Evolutionary conservation across 805 yeast species (phyloP).

Genomic region (Starmerella ratchasimensis): DNA sequence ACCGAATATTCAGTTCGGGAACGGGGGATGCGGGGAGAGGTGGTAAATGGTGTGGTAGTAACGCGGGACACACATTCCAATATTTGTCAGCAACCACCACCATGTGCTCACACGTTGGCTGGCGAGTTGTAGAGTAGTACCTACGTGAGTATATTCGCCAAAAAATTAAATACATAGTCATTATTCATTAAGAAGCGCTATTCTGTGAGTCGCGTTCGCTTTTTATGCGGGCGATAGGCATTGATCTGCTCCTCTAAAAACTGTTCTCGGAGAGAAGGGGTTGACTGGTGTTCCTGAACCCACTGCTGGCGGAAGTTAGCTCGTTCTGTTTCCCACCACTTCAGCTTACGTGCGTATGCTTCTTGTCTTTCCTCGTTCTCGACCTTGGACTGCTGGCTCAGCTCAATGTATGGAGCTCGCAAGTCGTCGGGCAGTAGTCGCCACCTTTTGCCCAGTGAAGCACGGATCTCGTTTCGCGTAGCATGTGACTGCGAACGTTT

Average conservation of each 20-base stretch:
- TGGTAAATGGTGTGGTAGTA: too few species aligned
- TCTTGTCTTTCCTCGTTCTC: conserved; percentile 25
- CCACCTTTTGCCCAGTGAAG: conserved; percentile 31
- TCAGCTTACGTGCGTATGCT: conserved; percentile 24
- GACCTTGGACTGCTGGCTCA: conserved; percentile 26
- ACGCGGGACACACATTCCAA: too few species aligned
- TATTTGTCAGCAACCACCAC: too few species aligned
- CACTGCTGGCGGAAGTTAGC: conserved; percentile 29
- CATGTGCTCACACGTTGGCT: too few species aligned
- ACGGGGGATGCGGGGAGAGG: too few species aligned
- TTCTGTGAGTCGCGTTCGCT: conserved; percentile 13
- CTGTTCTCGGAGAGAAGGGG: conserved; percentile 17
- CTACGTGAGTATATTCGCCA: too few species aligned
- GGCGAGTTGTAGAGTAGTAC: too few species aligned
- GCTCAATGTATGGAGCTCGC: conserved; percentile 28
- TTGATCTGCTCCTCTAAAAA: conserved; percentile 16
- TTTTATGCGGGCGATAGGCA: conserved; percentile 8
- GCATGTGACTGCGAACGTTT: conserved; percentile 23
- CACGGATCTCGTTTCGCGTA: conserved; percentile 30
- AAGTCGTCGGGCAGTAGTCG: conserved; percentile 28
- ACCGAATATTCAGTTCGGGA: too few species aligned
- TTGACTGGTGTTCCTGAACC: conserved; percentile 26
- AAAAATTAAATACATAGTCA: too few species aligned
- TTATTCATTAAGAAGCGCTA: too few species aligned
- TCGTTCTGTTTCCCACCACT: conserved; percentile 28